Evolutionary conservation across 1,284 basidiomycete genomes (phyloP).

Genomic region (Ganoderma boninense): DNA sequence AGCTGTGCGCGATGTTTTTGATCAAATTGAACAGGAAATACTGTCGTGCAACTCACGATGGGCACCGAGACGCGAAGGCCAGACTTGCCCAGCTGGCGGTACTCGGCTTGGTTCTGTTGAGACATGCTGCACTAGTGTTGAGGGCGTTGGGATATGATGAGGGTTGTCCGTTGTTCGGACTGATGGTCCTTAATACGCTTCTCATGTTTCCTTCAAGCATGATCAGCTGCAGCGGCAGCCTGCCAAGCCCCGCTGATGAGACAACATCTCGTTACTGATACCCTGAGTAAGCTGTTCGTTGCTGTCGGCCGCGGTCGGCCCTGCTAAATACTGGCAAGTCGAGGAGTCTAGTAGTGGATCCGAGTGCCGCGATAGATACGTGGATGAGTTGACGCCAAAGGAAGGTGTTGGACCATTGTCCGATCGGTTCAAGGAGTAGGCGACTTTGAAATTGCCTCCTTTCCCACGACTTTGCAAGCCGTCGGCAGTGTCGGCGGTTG

Average conservation of each 20-base stretch:
- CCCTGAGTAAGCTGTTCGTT: background rate
- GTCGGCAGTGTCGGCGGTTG: background rate
- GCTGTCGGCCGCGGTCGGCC: too few relatives aligned
- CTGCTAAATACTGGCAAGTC: background rate
- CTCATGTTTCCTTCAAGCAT: background rate
- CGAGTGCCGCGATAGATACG: background rate
- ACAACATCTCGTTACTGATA: background rate
- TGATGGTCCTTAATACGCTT: background rate
- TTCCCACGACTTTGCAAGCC: background rate
- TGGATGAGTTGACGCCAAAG: background rate
- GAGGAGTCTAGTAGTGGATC: too few relatives aligned
- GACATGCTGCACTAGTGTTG: background rate
- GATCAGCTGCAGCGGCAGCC: too few relatives aligned
- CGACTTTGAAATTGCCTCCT: background rate
- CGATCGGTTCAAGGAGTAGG: background rate
- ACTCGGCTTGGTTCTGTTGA: conserved; percentile 35
- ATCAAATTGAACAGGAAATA: too few relatives aligned
- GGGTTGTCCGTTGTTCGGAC: too few relatives aligned
- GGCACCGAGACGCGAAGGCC: conserved; percentile 60
- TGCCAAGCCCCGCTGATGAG: background rate
- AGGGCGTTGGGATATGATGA: background rate
- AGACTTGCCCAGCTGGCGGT: conserved; percentile 55
- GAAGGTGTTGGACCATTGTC: background rate
- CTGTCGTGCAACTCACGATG: conserved; percentile 41
- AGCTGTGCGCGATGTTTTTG: conserved; percentile 37